phyloP scores from a whole-genome alignment of 371 early-diverging fungal genomes.

The Dinochytrium kinnereticum region DNA sequence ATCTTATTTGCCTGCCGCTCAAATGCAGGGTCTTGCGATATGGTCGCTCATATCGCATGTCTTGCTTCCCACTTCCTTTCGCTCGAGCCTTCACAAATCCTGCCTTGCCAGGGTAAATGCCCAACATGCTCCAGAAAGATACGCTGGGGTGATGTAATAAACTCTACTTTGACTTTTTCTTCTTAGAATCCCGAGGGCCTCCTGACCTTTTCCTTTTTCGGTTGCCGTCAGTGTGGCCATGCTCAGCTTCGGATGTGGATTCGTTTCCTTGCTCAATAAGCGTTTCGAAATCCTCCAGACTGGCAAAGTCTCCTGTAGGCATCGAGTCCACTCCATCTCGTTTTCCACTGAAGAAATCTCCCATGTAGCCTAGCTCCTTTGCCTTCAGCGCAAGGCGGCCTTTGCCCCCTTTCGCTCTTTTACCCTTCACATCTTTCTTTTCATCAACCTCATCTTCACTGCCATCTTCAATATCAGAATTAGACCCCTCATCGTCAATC shows the following conservation, averaged over 20 bases:
- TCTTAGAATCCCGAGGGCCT: neutral
- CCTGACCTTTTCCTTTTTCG: neutral
- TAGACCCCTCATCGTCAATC: conserved; percentile 12
- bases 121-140: neutral
- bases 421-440: conserved; percentile 69
- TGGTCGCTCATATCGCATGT: conserved; percentile 42
- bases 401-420: conserved; percentile 35
- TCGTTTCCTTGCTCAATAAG: conserved; percentile 33
- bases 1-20: conserved; percentile 10
- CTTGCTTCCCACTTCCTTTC: conserved; percentile 37
- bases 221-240: too few species aligned
- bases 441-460: conserved; percentile 49
- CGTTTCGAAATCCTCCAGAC: conserved; percentile 44
- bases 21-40: conserved; percentile 16
- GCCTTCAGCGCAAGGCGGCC: conserved; percentile 40
- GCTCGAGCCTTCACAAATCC: neutral
- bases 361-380: conserved; percentile 47
- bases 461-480: conserved; percentile 19
- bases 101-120: neutral
- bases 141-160: neutral
- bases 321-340: conserved; percentile 14
- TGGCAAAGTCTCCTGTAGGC: conserved; percentile 37
- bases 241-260: neutral
- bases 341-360: conserved; percentile 43
- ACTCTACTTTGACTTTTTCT: neutral